Conservation (phyloP, 441 rosid species). For the Populus hybrid region DNA sequence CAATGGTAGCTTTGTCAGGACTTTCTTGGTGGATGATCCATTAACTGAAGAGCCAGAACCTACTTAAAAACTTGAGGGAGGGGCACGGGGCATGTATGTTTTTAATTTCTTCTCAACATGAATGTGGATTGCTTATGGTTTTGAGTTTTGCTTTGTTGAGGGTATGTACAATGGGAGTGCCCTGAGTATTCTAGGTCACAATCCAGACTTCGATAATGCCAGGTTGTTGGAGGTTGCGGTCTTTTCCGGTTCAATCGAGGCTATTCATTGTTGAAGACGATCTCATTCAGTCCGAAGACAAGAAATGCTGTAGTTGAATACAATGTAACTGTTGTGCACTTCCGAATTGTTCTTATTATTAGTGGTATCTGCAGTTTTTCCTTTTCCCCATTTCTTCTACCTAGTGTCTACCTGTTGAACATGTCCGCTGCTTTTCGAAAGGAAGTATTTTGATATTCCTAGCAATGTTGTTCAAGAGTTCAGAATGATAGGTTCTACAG, state of each 20-base stretch:
- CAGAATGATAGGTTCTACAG: neutral
- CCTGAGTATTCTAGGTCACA: slow-evolving; percentile 32
- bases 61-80: slow-evolving; percentile 34
- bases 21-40: slow-evolving; percentile 28
- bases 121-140: slow-evolving; percentile 28
- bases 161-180: slow-evolving; percentile 35
- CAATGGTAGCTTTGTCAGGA: slow-evolving; percentile 21
- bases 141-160: slow-evolving; percentile 26
- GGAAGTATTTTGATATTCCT: neutral
- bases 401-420: too few species aligned
- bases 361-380: neutral
- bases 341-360: slow-evolving; percentile 4
- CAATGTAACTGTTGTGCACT: slow-evolving; percentile 31
- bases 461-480: neutral
- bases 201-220: slow-evolving; percentile 18
- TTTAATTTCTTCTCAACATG: slow-evolving; percentile 28
- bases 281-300: slow-evolving; percentile 21
- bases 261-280: slow-evolving; percentile 35
- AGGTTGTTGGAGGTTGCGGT: slow-evolving; percentile 41
- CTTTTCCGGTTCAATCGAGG: slow-evolving; percentile 33
- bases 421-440: neutral
- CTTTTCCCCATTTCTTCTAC: neutral
- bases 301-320: slow-evolving; percentile 40
- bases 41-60: slow-evolving; percentile 36
- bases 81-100: slow-evolving; percentile 32